Conservation (phyloP, 805 yeast genomes). For the Kodamaea leandrae region DNA sequence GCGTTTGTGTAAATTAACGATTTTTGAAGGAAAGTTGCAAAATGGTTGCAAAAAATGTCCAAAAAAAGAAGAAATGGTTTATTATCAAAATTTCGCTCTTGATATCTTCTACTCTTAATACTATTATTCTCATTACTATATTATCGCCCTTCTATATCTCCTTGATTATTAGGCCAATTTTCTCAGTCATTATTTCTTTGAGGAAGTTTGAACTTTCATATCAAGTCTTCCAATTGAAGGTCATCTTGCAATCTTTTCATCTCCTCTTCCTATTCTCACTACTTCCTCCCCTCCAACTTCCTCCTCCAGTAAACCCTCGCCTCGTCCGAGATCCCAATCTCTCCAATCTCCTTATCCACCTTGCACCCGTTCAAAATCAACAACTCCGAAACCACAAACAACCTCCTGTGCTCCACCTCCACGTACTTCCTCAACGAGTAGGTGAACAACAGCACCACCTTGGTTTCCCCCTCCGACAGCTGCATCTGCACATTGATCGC, state of each 20-base stretch:
- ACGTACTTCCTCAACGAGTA: slow-evolving; percentile 52
- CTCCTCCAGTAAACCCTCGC: slow-evolving; percentile 55
- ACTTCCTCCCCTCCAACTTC: slow-evolving; percentile 13
- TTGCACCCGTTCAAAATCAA: slow-evolving; percentile 55
- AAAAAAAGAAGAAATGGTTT: too few species aligned
- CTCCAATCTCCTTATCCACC: slow-evolving; percentile 36
- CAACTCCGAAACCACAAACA: slow-evolving; percentile 53
- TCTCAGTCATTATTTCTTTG: not conserved
- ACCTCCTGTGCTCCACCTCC: slow-evolving; percentile 13
- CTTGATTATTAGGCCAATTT: not conserved
- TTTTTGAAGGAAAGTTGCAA: too few species aligned
- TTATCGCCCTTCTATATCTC: not conserved
- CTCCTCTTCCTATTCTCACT: not conserved
- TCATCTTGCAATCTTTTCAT: not conserved
- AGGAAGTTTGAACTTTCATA: not conserved
- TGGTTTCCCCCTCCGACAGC: slow-evolving; percentile 17
- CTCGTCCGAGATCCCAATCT: slow-evolving; percentile 38
- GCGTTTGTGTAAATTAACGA: too few species aligned
- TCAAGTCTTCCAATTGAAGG: not conserved
- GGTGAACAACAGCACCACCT: slow-evolving; percentile 32
- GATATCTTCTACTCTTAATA: too few species aligned
- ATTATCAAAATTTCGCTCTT: too few species aligned
- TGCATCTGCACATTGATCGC: slow-evolving; percentile 37
- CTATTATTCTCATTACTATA: too few species aligned
- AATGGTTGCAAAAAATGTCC: too few species aligned